Evolutionary conservation across 139 green algal genomes (phyloP).

Genomic region (Volvox africanus): DNA sequence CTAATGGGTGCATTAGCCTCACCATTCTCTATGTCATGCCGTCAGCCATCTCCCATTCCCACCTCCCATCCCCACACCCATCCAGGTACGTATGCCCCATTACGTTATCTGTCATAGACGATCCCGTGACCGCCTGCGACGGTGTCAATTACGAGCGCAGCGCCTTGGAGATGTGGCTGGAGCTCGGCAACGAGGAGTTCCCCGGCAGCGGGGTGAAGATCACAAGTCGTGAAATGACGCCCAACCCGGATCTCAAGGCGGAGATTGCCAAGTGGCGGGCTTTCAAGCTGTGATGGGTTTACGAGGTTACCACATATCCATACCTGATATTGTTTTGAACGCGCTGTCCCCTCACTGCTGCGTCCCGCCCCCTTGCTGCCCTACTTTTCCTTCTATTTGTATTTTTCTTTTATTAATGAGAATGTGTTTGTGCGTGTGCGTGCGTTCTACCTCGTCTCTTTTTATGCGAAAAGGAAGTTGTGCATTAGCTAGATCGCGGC

Average conservation of each 20-base stretch:
- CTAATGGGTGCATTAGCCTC: too few species aligned
- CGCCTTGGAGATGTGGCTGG: conserved; percentile 49
- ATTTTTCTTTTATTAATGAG: too few species aligned
- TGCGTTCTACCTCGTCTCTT: too few species aligned
- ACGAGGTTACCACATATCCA: too few species aligned
- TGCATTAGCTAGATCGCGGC: too few species aligned
- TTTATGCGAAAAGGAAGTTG: too few species aligned
- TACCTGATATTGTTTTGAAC: too few species aligned
- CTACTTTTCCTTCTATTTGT: too few species aligned
- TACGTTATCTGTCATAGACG: conserved; percentile 38
- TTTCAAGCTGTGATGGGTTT: conserved; percentile 48
- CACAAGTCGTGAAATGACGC: background rate
- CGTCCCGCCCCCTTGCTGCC: too few species aligned
- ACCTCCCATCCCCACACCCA: background rate
- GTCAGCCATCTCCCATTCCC: background rate
- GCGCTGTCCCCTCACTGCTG: too few species aligned
- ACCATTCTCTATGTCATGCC: background rate
- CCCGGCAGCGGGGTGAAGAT: conserved; percentile 19
- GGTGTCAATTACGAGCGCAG: conserved; percentile 34
- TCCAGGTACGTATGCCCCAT: conserved; percentile 45
- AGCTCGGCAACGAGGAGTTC: conserved; percentile 49
- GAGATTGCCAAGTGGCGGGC: conserved; percentile 47
- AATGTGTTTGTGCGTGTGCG: too few species aligned
- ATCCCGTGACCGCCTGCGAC: conserved; percentile 39
- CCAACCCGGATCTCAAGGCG: conserved; percentile 38